Conservation (phyloP, 108 stramenopile genomes). For the Skeletonema grethae region DNA sequence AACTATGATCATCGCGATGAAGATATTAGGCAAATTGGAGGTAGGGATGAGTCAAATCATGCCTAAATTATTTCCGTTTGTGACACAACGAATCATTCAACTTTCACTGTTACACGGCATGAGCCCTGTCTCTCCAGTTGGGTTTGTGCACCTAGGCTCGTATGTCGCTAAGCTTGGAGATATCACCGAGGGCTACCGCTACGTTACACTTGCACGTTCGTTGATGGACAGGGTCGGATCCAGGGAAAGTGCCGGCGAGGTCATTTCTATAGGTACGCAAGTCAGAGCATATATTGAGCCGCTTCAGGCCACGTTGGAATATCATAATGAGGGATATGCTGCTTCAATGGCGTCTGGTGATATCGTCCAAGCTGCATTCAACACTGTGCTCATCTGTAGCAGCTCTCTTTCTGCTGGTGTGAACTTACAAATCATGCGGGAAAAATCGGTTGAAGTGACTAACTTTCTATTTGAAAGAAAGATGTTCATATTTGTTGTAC, state of each 20-base stretch:
- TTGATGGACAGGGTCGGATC: conserved; percentile 8
- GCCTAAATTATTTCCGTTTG: neutral
- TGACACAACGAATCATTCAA: neutral
- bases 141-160: conserved; percentile 17
- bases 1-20: conserved; percentile 18
- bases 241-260: conserved; percentile 11
- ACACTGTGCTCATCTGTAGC: too few species aligned
- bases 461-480: too few species aligned
- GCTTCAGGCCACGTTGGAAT: conserved; percentile 6
- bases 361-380: neutral
- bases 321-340: neutral
- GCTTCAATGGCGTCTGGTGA: conserved; percentile 21
- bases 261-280: conserved; percentile 6
- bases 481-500: too few species aligned
- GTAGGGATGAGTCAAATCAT: neutral
- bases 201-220: conserved; percentile 10
- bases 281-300: neutral
- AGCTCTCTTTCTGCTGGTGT: too few species aligned
- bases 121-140: too few species aligned
- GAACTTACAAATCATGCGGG: too few species aligned
- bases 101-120: too few species aligned
- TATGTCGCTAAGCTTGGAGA: conserved; percentile 5
- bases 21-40: conserved; percentile 10
- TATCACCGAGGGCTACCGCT: conserved; percentile 15
- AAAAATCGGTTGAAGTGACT: too few species aligned